Base-by-base conservation (phyloP, 495 filamentous ascomycete species). In the Penicillium ochrochloron region DNA sequence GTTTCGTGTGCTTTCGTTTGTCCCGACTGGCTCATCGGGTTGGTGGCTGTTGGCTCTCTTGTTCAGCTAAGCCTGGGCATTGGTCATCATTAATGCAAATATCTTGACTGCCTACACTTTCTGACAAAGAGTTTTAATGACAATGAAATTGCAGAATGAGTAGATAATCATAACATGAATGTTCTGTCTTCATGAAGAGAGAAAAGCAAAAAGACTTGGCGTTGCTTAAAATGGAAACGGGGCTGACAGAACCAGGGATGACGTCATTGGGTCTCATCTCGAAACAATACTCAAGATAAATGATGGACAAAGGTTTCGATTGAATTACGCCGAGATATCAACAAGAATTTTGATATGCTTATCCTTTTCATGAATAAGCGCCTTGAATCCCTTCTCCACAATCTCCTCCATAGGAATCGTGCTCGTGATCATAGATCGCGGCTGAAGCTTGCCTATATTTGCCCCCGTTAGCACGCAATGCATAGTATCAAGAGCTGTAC, bases 281-380 rank as follows among this genome's bases (percentile, higher is more conserved):
- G 25, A 6, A 41, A 41, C 12, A 41, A 41, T 41, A 41, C 37
- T 41, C 9, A 37, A 41, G 37, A 3, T 14, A 41, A 17, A n/a
- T n/a, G n/a, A n/a, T 39, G 14, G 14, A 15, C 2, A 39, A 15
- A n/a, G 7, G 19, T 42, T 7, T 9, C 27, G 10, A 15, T 35
- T 37, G n/a, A n/a, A n/a, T n/a, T n/a, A 68, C 37, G 57, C 59
- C 52, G 50, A 68, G 19, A 70, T 57, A 19, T 69, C 68, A 15
- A 71, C 82, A 59, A 88, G 65, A 33, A 87, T 81, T 68, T 87
- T 87, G 33, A 86, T 80, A 70, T 87, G 84, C 27, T 80, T 80
- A 57, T 85, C 82, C 61, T 82, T 86, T 35, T 85, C 80, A 23
- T 80, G 73, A 50, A 85, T 80, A 57, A 87, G 75, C 25, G 80